Percentiles rank a stretch among this genome's conserved stretches.
phyloP scores from a whole-genome alignment of 495 filamentous ascomycete genomes.

The Penicillium canariense region DNA sequence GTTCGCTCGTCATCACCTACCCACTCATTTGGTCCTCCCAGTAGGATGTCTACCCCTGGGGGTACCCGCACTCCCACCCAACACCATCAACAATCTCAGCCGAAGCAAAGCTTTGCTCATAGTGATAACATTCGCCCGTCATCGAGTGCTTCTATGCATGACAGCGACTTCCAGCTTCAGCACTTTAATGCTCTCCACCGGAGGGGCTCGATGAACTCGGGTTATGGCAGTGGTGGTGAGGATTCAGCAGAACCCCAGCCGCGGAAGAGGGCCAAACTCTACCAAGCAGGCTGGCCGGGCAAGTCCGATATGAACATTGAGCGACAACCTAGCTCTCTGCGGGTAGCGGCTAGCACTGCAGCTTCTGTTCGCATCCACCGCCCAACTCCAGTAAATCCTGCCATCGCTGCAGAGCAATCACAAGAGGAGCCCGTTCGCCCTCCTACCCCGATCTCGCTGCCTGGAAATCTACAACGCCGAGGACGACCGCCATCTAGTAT shows the following conservation, averaged over 20 bases:
- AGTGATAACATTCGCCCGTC: conserved; percentile 44
- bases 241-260: conserved; percentile 61
- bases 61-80: conserved; percentile 27
- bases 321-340: conserved; percentile 70
- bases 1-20: conserved; percentile 37
- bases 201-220: conserved; percentile 49
- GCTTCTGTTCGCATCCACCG: conserved; percentile 84
- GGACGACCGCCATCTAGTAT: conserved; percentile 35
- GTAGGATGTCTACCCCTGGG: conserved; percentile 39
- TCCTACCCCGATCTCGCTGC: conserved; percentile 73
- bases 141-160: conserved; percentile 49
- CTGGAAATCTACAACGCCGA: conserved; percentile 34
- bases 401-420: conserved; percentile 48
- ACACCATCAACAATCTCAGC: conserved; percentile 25
- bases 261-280: conserved; percentile 70
- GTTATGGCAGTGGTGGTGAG: conserved; percentile 62
- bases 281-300: conserved; percentile 63
- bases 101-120: conserved; percentile 24
- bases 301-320: conserved; percentile 65
- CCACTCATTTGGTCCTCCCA: conserved; percentile 36
- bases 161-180: conserved; percentile 33
- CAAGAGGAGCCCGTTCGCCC: conserved; percentile 76
- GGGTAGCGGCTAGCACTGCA: conserved; percentile 82
- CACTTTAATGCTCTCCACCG: conserved; percentile 24
- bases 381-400: conserved; percentile 62